These are phyloP conservation scores for Chlorella sp. DNA, from an alignment of 139 green algal species.

Conservation along the genomic window DNA sequence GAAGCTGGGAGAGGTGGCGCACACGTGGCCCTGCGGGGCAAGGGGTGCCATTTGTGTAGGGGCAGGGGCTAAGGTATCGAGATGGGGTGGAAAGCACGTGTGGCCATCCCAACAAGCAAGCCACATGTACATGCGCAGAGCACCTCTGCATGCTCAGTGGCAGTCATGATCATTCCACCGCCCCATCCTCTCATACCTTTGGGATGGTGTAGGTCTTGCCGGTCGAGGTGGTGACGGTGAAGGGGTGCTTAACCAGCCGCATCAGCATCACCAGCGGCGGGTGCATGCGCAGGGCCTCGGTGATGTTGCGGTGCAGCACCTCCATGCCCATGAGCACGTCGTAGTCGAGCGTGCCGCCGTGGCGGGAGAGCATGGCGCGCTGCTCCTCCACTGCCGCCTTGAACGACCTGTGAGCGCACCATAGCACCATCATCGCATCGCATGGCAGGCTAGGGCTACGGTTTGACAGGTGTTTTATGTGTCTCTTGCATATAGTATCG, in stretches of 20 bases:
- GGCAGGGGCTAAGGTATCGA: background rate
- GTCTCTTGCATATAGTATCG: no score
- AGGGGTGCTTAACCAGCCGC: constrained; percentile 77
- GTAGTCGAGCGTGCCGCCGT: constrained; percentile 1
- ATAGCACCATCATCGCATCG: no score
- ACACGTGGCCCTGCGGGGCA: constrained; percentile 73
- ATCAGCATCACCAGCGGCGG: constrained; percentile 96
- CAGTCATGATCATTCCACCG: no score
- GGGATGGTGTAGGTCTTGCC: constrained; percentile 78
- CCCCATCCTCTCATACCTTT: constrained; percentile 48
- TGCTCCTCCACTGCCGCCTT: constrained; percentile 67
- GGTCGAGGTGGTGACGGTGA: constrained; percentile 73
- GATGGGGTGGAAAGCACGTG: no score
- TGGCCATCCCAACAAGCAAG: no score
- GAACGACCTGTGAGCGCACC: no score
- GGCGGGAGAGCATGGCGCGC: constrained; percentile 47
- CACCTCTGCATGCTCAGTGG: no score
- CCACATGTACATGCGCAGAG: no score
- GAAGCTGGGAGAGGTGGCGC: constrained; percentile 84
- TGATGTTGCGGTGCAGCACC: constrained; percentile 78
- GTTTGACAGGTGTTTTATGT: no score
- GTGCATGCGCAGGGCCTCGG: constrained; percentile 89
- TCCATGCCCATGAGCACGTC: constrained; percentile 8
- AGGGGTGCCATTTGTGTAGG: background rate
- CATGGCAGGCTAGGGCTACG: no score